These are phyloP conservation scores for Cryptosporidium canis DNA, from an alignment of 169 alveolate genomes.

Conservation along the genomic window DNA sequence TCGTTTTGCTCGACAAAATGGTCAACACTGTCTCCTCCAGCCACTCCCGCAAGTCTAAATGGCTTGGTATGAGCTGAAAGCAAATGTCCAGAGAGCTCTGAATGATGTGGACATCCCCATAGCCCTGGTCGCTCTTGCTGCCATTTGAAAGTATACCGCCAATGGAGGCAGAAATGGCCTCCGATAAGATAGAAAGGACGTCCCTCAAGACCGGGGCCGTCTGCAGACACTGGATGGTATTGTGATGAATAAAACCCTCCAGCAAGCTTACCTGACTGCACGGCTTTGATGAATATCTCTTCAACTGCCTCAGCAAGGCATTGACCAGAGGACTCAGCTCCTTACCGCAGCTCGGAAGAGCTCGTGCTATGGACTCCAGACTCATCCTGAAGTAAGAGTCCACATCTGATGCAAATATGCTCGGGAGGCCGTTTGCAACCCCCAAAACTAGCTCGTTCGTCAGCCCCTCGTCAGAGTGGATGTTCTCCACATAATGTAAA, in stretches of 20 bases:
- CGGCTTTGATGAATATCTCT: constrained; percentile 5
- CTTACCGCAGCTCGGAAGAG: neutral
- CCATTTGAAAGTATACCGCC: neutral
- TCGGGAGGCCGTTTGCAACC: neutral
- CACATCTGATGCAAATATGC: neutral
- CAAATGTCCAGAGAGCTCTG: constrained; percentile 26
- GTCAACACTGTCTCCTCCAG: constrained; percentile 5
- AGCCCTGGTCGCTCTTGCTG: neutral
- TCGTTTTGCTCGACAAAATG: constrained; percentile 2
- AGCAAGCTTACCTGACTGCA: neutral
- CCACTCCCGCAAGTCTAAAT: neutral
- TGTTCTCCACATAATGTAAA: neutral
- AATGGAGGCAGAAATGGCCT: constrained; percentile 12
- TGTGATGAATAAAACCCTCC: neutral
- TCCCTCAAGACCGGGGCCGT: neutral
- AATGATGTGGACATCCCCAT: constrained; percentile 3
- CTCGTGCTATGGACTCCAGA: neutral
- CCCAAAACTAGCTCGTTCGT: neutral
- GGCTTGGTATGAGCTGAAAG: neutral
- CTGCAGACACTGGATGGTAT: neutral
- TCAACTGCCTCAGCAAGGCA: constrained; percentile 15
- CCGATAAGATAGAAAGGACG: neutral
- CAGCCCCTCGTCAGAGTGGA: constrained; percentile 3
- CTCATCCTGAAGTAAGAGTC: neutral
- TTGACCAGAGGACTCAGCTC: neutral